A percentile compares a stretch with the other conserved stretches of the same genome.
These are phyloP conservation scores for Raphanus raphanistrum DNA, from an alignment of 345 rosid species.

Conservation along the genomic window DNA sequence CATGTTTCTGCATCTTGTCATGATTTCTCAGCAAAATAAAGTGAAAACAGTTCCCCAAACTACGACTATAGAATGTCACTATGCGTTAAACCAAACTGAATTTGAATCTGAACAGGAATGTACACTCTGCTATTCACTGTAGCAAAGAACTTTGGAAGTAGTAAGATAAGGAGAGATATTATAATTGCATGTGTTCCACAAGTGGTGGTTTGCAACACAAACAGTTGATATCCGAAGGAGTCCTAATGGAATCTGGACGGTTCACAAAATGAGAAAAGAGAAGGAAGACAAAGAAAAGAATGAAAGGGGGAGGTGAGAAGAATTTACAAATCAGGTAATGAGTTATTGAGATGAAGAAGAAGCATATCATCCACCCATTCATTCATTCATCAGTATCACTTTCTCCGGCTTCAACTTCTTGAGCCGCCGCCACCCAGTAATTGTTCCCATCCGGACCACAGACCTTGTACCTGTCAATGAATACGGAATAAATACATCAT, in stretches of 20 bases:
- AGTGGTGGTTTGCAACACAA: conserved; percentile 23
- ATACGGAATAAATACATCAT: conserved; percentile 44
- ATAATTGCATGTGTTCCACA: conserved; percentile 14
- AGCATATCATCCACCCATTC: conserved; percentile 68
- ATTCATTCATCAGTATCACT: conserved; percentile 80
- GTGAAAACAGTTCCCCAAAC: background rate
- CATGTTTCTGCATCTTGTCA: background rate
- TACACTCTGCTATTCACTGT: background rate
- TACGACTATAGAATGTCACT: background rate
- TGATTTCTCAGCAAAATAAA: background rate
- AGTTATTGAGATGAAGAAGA: conserved; percentile 50
- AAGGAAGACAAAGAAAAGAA: conserved; percentile 7
- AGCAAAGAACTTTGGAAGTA: conserved; percentile 6
- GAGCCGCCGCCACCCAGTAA: conserved; percentile 55
- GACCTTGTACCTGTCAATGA: conserved; percentile 59
- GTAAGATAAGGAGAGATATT: conserved; percentile 19
- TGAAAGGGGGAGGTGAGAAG: background rate
- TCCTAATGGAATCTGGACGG: conserved; percentile 8
- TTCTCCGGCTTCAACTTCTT: conserved; percentile 68
- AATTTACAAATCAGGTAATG: conserved; percentile 34
- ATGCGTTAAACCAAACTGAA: background rate
- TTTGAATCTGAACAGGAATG: background rate
- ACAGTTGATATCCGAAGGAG: conserved; percentile 18
- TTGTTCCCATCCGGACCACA: conserved; percentile 59
- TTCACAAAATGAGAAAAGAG: background rate